A percentile compares a stretch with the other conserved stretches of the same genome.
These are phyloP conservation scores for Mrakia gelida DNA, from an alignment of 768 basidiomycete genomes.

Conservation along the genomic window DNA sequence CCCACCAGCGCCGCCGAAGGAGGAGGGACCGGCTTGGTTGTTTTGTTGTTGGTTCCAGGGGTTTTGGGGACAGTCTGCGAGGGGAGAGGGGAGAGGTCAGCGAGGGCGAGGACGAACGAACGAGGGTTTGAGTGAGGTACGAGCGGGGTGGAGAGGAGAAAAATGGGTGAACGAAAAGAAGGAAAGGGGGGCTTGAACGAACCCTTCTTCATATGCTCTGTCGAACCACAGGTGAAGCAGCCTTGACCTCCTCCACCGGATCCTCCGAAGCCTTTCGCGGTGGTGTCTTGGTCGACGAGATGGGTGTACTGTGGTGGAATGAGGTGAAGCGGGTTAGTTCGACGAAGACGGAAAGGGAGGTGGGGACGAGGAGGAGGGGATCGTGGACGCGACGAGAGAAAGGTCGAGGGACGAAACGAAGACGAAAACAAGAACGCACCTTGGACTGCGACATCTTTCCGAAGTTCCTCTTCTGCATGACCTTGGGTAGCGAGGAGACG, in stretches of 20 bases:
- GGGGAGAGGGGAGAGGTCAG: conserved; percentile 34
- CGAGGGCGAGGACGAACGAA: too few species aligned
- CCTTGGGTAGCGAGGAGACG: conserved; percentile 79
- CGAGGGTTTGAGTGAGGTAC: too few species aligned
- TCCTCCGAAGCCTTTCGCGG: conserved; percentile 46
- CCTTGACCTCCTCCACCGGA: conserved; percentile 53
- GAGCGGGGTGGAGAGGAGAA: neutral
- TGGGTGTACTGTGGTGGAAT: conserved; percentile 87
- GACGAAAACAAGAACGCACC: neutral
- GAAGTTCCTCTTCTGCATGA: conserved; percentile 96
- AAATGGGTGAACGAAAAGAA: too few species aligned
- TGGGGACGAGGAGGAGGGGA: too few species aligned
- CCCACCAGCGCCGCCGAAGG: conserved; percentile 15
- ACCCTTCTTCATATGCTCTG: conserved; percentile 91
- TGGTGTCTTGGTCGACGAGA: conserved; percentile 90
- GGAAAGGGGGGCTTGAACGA: conserved; percentile 24
- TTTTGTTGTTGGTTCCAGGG: conserved; percentile 24
- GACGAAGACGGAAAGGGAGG: neutral
- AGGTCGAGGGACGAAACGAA: conserved; percentile 38
- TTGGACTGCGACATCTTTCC: conserved; percentile 41
- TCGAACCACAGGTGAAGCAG: conserved; percentile 86
- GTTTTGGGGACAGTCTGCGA: conserved; percentile 31
- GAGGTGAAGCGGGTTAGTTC: neutral
- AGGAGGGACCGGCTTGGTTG: conserved; percentile 16
- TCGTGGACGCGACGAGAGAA: too few species aligned